Evolutionary conservation across 768 basidiomycete genomes (phyloP).

Genomic region (Lentinula guzmanii): DNA sequence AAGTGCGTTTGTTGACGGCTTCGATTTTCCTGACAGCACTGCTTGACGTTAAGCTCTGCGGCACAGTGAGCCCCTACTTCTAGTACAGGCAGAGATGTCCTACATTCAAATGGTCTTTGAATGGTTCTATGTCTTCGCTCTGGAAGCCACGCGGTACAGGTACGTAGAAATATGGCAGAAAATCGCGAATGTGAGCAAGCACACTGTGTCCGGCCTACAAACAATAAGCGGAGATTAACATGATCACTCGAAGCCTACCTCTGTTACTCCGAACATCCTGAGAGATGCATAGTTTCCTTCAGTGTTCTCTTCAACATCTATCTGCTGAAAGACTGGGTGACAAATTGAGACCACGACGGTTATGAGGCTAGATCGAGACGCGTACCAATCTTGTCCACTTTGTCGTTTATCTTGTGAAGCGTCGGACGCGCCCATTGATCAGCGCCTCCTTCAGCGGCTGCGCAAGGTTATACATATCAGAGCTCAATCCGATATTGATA

Average conservation of each 20-base stretch:
- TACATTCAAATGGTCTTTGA: slow-evolving; percentile 73
- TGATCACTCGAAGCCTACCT: slow-evolving; percentile 37
- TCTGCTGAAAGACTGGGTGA: slow-evolving; percentile 85
- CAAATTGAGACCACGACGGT: neutral
- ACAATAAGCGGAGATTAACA: neutral
- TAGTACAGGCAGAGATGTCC: slow-evolving; percentile 17
- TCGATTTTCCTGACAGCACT: slow-evolving; percentile 46
- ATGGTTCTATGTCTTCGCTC: slow-evolving; percentile 56
- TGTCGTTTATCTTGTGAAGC: slow-evolving; percentile 48
- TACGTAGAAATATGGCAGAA: slow-evolving; percentile 92
- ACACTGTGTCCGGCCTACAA: slow-evolving; percentile 82
- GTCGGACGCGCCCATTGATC: slow-evolving; percentile 67
- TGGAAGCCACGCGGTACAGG: slow-evolving; percentile 81
- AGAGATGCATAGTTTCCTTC: slow-evolving; percentile 38
- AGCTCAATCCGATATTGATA: slow-evolving; percentile 27
- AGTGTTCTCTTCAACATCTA: slow-evolving; percentile 73
- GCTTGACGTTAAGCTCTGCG: slow-evolving; percentile 25
- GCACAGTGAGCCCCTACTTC: neutral
- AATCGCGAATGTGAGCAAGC: slow-evolving; percentile 73
- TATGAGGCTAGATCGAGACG: neutral
- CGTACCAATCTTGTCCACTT: slow-evolving; percentile 65
- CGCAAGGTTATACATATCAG: neutral
- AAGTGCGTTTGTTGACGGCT: slow-evolving; percentile 57
- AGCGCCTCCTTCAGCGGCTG: slow-evolving; percentile 74
- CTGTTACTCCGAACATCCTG: slow-evolving; percentile 88